Conservation (phyloP, 169 alveolate species). For the Plasmodium blacklocki region DNA sequence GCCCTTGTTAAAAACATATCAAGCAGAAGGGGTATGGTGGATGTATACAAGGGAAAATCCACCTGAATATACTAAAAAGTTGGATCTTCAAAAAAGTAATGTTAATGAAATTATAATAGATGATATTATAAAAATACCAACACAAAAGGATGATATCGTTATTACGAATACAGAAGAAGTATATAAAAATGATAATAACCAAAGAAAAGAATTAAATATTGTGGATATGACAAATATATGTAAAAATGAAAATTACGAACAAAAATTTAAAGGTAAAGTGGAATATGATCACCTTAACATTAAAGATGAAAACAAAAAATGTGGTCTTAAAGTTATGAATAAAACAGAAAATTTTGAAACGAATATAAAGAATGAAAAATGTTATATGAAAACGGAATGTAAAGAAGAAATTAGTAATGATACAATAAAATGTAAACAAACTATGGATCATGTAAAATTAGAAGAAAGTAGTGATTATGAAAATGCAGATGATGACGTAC, state of each 20-base stretch:
- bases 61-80: slow-evolving; percentile 44
- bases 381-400: neutral
- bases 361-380: neutral
- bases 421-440: neutral
- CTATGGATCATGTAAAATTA: neutral
- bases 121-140: neutral
- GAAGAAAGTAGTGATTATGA: slow-evolving; percentile 1
- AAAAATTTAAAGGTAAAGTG: neutral
- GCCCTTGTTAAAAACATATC: slow-evolving; percentile 54
- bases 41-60: slow-evolving; percentile 71
- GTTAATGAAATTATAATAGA: slow-evolving; percentile 55
- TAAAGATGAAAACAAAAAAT: neutral
- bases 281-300: neutral
- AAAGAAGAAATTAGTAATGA: neutral
- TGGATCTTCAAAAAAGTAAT: neutral
- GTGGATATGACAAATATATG: neutral
- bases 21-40: slow-evolving; percentile 77
- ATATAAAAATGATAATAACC: neutral
- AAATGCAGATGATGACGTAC: slow-evolving; percentile 12
- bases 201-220: neutral
- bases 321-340: neutral
- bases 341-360: neutral
- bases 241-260: neutral
- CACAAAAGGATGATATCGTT: neutral
- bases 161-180: neutral